Base-by-base conservation (phyloP, 148 eudicot genomes). In the Vaccinium macrocarpon region DNA sequence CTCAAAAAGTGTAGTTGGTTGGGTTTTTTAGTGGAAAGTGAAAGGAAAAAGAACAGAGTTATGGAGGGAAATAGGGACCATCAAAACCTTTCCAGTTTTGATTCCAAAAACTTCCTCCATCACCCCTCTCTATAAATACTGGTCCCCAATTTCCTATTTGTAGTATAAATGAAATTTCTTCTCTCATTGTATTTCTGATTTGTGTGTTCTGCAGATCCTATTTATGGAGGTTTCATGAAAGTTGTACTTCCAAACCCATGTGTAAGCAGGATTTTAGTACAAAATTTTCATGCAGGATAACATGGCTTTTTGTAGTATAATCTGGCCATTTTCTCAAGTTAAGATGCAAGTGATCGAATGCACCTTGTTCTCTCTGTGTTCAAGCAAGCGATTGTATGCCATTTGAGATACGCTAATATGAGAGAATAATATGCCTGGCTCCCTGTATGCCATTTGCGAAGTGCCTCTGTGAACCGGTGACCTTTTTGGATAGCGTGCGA, bases 361-460 rank as follows among this genome's bases (percentile, higher is more conserved):
- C 46, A 5, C 46, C 46, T 42, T 42, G 46, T 5, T 42, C 46
- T 42, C 46, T 42, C 46, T 42, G 6, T 4, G 46, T 42, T 42
- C 46, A 42, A 42, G 46, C 6, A 42, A 42, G 46, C 46, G 46
- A 42, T 42, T 42, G 46, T 42, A 42, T 42, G 46, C 46, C 46
- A 42, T 42, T 42, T 42, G 46, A 42, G 46, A 42, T 42, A 5
- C 46, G 6, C 46, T 42, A 42, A 42, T 42, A 42, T 42, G 46
- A 42, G 46, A 42, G 6, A 42, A 42, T 77, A 9, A 32, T 81
- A 84, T 89, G 89, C 91, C 89, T 89, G 89, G 90, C 91, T 89
- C 91, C 91, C 72, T 84, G 90, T 68, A 89, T 89, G 91, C 91
- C 91, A 88, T 87, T 84, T 64, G 87, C 82, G 25, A 49, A 59